A percentile compares a stretch with the other conserved stretches of the same genome.
These are phyloP conservation scores for Phytomonas serpens DNA, from an alignment of 208 protist species.

Conservation along the genomic window DNA sequence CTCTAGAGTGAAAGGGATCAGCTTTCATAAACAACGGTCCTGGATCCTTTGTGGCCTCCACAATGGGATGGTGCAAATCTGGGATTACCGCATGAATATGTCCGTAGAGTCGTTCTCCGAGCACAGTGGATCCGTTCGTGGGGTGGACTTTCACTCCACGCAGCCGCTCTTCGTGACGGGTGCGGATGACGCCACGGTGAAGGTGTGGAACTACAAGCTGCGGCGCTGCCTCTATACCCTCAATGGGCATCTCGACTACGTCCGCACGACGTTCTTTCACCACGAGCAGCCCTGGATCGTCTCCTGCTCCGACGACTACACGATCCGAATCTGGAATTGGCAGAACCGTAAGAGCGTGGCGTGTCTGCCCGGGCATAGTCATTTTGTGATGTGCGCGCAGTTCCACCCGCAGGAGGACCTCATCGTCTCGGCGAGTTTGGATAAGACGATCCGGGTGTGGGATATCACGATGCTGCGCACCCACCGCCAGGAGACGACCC, in stretches of 20 bases:
- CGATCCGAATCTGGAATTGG: constrained; percentile 99
- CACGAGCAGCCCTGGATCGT: constrained; percentile 97
- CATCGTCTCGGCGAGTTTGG: constrained; percentile 97
- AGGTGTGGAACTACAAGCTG: constrained; percentile 99
- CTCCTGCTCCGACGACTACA: constrained; percentile 97
- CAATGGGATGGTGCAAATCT: constrained; percentile 98
- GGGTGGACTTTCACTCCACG: constrained; percentile 96
- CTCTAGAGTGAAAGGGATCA: constrained; percentile 97
- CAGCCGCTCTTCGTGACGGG: constrained; percentile 99
- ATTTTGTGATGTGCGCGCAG: constrained; percentile 99
- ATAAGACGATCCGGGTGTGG: constrained; percentile 99
- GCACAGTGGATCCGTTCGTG: constrained; percentile 94
- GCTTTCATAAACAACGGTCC: constrained; percentile 96
- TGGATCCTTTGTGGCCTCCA: constrained; percentile 98
- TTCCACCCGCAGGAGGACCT: constrained; percentile 96
- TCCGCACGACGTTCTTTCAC: constrained; percentile 98
- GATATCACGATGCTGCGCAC: constrained; percentile 93
- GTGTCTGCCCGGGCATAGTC: constrained; percentile 94
- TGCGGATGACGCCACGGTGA: constrained; percentile 98
- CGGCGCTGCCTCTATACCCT: constrained; percentile 97
- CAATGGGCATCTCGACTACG: constrained; percentile 98
- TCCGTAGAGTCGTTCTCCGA: constrained; percentile 96
- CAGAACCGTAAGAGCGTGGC: constrained; percentile 92
- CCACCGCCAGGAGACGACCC: constrained; percentile 37
- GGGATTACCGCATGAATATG: constrained; percentile 98